These are phyloP conservation scores for Colletotrichum sp. DNA, from an alignment of 2,329 filamentous ascomycete genomes.

Conservation along the genomic window DNA sequence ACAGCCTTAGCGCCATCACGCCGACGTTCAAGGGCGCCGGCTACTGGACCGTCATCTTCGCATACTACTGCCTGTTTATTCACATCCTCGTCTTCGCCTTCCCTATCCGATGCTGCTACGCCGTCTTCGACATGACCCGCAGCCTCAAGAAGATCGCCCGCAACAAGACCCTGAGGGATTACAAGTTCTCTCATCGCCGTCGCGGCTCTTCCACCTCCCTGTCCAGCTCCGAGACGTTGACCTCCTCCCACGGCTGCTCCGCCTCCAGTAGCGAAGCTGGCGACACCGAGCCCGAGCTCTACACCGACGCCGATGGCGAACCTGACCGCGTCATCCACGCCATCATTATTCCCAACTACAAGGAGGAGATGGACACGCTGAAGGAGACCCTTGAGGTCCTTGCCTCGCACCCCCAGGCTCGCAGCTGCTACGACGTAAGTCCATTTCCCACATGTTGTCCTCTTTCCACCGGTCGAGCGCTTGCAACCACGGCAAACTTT, in stretches of 20 bases:
- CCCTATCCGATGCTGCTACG: constrained; percentile 66
- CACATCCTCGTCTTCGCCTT: constrained; percentile 70
- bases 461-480: neutral
- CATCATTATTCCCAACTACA: constrained; percentile 77
- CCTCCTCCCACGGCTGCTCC: constrained; percentile 51
- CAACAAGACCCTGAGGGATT: constrained; percentile 51
- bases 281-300: constrained; percentile 53
- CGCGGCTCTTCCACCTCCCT: constrained; percentile 60
- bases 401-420: constrained; percentile 69
- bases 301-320: constrained; percentile 47
- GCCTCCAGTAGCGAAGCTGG: constrained; percentile 56
- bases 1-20: constrained; percentile 37
- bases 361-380: constrained; percentile 73
- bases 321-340: constrained; percentile 63
- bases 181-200: constrained; percentile 52
- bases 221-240: constrained; percentile 61
- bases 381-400: constrained; percentile 73
- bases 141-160: constrained; percentile 51
- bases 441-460: neutral
- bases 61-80: constrained; percentile 69
- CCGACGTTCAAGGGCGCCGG: constrained; percentile 46
- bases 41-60: constrained; percentile 59
- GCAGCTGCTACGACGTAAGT: constrained; percentile 72
- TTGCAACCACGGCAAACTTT: neutral
- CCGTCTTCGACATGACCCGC: constrained; percentile 62